Evolutionary conservation across 768 basidiomycete species (phyloP), one percentile per base, ranked within the genome.

Genomic region (Austroboletus festivus): DNA sequence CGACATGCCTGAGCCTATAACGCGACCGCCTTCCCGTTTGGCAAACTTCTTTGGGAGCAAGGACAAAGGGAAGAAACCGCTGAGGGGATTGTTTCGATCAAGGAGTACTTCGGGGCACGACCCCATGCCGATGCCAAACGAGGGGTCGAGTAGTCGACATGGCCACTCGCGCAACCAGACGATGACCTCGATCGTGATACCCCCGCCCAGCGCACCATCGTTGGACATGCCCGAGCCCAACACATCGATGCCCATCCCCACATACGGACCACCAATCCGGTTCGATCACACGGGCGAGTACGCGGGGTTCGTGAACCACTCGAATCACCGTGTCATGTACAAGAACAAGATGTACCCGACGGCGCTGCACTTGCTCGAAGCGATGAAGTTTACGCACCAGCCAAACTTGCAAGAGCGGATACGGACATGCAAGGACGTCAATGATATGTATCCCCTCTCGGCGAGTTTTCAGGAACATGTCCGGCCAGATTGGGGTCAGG

Each of bases 341-440:
- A 62, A 72, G 30, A 72, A 79, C 26, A 70, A 69, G 45, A 63
- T 67, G 35, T 92, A 83, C 55, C 85, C 85, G 2, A 85, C 81
- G 2, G 89, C 84, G 10, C 64, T 82, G 56, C 89, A 91, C 55
- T 73, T 91, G n/a, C 76, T 81, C 46, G 86, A 91, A 65, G 86
- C 87, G 9, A 70, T 86, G 59, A 86, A 86, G 62, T 91, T 81
- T 63, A 58, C 80, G 31, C 63, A 71, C 19, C 69, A 71, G 3
- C 79, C 77, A 0, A 75, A 77, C 0, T 55, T 85, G 16, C 80
- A 81, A 11, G 81, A 86, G 47, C 56, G 58, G 23, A 83, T 90
- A 47, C 73, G 85, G 44, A 57, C 51, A 12, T 69, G 68, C 50
- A 59, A 58, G n/a, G 71, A 63, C 20, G 64, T 68, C n/a, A 63